Conservation (phyloP, 495 filamentous ascomycete species). For the Cercophora sp. region DNA sequence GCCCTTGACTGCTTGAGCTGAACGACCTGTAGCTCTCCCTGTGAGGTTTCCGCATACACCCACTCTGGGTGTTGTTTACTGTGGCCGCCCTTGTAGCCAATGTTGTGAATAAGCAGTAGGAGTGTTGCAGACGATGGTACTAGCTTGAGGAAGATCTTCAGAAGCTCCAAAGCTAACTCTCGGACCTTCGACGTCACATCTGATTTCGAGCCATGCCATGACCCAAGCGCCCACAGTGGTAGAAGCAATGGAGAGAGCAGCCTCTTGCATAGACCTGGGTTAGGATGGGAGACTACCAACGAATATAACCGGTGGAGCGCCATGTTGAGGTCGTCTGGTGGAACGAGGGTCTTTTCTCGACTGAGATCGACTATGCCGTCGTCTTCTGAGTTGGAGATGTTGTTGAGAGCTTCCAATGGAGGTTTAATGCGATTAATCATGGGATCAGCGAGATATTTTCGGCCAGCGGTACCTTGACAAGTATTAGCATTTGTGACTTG, state of each 20-base stretch:
- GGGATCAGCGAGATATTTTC: constrained; percentile 64
- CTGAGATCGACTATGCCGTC: constrained; percentile 39
- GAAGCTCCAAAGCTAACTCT: constrained; percentile 35
- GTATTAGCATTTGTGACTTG: background rate
- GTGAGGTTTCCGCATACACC: constrained; percentile 27
- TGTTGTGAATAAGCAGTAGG: constrained; percentile 35
- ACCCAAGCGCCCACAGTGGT: constrained; percentile 65
- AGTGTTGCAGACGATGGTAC: constrained; percentile 40
- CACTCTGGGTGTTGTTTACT: constrained; percentile 29
- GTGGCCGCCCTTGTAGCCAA: constrained; percentile 37
- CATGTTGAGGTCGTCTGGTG: constrained; percentile 36
- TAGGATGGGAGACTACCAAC: constrained; percentile 63
- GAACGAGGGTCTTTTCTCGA: constrained; percentile 38
- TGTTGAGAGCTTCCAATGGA: constrained; percentile 17
- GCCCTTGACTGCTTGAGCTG: constrained; percentile 11
- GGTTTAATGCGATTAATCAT: constrained; percentile 61
- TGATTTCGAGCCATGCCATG: constrained; percentile 36
- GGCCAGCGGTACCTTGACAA: constrained; percentile 55
- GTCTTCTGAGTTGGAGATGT: constrained; percentile 11
- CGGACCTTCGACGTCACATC: constrained; percentile 30
- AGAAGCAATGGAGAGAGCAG: constrained; percentile 60
- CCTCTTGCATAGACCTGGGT: constrained; percentile 68
- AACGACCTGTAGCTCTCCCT: constrained; percentile 30
- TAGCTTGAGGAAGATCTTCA: constrained; percentile 46
- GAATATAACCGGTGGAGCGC: constrained; percentile 55